Conservation (phyloP, 192 early-diverging fungal genomes). For the Coemansia sp. region DNA sequence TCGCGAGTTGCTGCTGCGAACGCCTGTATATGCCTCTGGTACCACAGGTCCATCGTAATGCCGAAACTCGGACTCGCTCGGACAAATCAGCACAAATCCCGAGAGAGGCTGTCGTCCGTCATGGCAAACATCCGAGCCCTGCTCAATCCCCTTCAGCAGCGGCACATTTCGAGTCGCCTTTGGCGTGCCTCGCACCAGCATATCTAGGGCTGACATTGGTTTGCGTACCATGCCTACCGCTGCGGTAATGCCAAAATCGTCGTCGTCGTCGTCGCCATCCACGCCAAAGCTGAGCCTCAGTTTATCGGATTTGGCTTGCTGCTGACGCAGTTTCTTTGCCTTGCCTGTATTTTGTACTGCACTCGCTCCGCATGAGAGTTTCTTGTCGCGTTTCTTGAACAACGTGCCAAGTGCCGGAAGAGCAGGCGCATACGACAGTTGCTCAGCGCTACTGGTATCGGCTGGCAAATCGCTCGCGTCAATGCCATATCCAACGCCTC, state of each 20-base stretch:
- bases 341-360: background rate
- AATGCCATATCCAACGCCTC: slow-evolving; percentile 37
- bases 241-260: background rate
- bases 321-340: background rate
- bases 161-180: background rate
- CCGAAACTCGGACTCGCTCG: slow-evolving; percentile 2
- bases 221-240: background rate
- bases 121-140: slow-evolving; percentile 9
- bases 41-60: slow-evolving; percentile 13
- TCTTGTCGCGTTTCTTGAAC: slow-evolving; percentile 14
- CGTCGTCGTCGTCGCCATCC: slow-evolving; percentile 22
- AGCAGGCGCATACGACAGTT: background rate
- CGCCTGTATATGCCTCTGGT: slow-evolving; percentile 17
- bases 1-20: background rate
- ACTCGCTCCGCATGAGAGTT: background rate
- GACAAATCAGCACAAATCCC: slow-evolving; percentile 17
- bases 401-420: slow-evolving; percentile 24
- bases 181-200: background rate
- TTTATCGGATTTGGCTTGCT: slow-evolving; percentile 7
- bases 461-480: slow-evolving; percentile 7
- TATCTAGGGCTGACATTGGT: background rate
- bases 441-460: background rate
- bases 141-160: background rate
- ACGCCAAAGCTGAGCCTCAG: slow-evolving; percentile 37
- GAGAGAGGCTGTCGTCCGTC: slow-evolving; percentile 12